A percentile compares a stretch with the other conserved stretches of the same genome.
Conservation (phyloP, 1,284 basidiomycete species). For the Wallemia hederae region DNA sequence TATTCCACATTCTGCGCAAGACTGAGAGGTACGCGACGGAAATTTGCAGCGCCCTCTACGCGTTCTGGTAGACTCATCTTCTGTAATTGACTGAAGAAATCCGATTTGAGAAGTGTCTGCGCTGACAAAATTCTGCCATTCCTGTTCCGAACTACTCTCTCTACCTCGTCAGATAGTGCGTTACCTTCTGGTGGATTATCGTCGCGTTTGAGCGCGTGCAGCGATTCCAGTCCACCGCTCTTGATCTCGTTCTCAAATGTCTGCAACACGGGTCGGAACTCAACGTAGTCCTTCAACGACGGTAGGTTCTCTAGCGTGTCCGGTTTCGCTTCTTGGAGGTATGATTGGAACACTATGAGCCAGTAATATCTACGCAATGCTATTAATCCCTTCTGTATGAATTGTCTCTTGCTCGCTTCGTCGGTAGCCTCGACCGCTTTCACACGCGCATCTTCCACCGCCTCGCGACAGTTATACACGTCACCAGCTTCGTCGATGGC, state of each 20-base stretch:
- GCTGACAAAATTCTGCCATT: conserved; percentile 44
- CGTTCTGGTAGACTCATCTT: conserved; percentile 87
- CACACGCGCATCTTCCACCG: conserved; percentile 52
- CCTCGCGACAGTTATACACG: conserved; percentile 56
- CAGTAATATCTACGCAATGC: conserved; percentile 65
- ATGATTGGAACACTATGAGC: conserved; percentile 78
- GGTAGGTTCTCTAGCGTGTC: conserved; percentile 27
- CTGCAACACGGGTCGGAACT: conserved; percentile 36
- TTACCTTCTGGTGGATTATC: conserved; percentile 34
- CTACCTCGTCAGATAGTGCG: conserved; percentile 25
- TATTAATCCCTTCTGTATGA: conserved; percentile 45
- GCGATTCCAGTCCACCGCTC: conserved; percentile 41
- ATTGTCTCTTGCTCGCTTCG: conserved; percentile 31
- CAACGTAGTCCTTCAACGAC: background rate
- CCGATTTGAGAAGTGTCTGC: conserved; percentile 84
- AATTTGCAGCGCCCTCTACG: conserved; percentile 77
- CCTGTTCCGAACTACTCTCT: background rate
- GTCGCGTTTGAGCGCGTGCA: conserved; percentile 57
- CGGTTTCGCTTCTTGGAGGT: conserved; percentile 55
- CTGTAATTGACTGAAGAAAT: conserved; percentile 79
- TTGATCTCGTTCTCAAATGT: conserved; percentile 80
- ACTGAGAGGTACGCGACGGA: conserved; percentile 43
- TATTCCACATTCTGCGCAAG: conserved; percentile 12
- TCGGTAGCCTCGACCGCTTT: conserved; percentile 48
- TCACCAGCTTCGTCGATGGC: conserved; percentile 63